A percentile compares a stretch with the other conserved stretches of the same genome.
Evolutionary conservation across 1,284 basidiomycete genomes (phyloP).

Genomic region (Irpex sp.): DNA sequence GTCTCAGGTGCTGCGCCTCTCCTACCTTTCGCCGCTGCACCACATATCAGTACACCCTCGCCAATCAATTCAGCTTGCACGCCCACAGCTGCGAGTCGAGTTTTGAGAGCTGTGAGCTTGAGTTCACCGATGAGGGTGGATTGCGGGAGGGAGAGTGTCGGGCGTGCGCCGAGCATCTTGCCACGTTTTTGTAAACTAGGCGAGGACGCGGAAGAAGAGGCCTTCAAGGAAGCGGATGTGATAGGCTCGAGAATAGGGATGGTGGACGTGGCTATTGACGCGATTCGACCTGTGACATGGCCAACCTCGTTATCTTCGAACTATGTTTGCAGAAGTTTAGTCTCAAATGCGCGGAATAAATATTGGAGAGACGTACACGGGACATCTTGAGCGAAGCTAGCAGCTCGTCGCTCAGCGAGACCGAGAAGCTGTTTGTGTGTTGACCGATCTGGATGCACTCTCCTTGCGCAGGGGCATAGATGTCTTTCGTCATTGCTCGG

Average conservation of each 20-base stretch:
- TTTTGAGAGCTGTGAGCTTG: conserved; percentile 83
- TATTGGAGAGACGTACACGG: conserved; percentile 50
- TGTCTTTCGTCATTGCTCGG: conserved; percentile 86
- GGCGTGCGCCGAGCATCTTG: conserved; percentile 58
- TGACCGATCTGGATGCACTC: conserved; percentile 90
- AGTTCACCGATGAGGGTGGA: conserved; percentile 96
- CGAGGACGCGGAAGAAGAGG: conserved; percentile 21
- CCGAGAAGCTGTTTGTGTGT: conserved; percentile 92
- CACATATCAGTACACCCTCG: conserved; percentile 94
- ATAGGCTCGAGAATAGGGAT: conserved; percentile 65
- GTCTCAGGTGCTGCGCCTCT: conserved; percentile 41
- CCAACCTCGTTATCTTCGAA: conserved; percentile 98
- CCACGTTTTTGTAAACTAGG: conserved; percentile 26
- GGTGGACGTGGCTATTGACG: conserved; percentile 76
- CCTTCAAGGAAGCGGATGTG: conserved; percentile 16
- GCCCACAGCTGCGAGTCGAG: conserved; percentile 66
- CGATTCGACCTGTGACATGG: conserved; percentile 83
- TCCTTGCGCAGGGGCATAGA: conserved; percentile 74
- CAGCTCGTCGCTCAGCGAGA: conserved; percentile 89
- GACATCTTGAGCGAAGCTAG: conserved; percentile 84
- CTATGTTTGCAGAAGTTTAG: conserved; percentile 36
- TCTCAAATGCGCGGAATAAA: background rate
- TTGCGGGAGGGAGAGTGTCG: conserved; percentile 61
- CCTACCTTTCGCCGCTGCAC: conserved; percentile 46
- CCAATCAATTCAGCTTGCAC: conserved; percentile 91